Evolutionary conservation across 225 moss, liverwort and hornwort genomes (phyloP), one percentile per base, ranked within the genome.

Genomic region (Lunularia cruciata): DNA sequence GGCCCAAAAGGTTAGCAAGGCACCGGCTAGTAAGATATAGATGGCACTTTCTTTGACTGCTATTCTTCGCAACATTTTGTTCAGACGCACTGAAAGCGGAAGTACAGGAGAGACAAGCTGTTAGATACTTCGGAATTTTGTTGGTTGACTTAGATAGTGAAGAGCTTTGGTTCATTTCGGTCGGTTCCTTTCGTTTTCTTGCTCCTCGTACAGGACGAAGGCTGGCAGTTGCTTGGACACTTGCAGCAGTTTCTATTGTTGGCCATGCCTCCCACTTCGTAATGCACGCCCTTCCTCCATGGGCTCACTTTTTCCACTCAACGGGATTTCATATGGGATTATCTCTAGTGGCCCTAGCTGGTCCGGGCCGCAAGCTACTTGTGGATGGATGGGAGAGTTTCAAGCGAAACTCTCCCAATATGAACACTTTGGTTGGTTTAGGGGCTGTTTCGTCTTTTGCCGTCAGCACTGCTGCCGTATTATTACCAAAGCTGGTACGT

Each of bases 401-500:
- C 26, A 78, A 81, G 80, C 87, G 88, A 76, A 83, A 88, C 54
- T 85, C 91, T 60, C 93, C 93, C 7, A 98, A 98, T 37, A 98
- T 98, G 98, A 98, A 98, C 65, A 98, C 98, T 31, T 88, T 98
- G 78, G 98, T 98, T 43, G 93, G 91, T 74, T 68, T 98, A 38
- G 98, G 98, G 71, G 98, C 98, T 57, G 73, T 98, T 48, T 93
- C 93, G 46, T 86, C 98, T 11, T 92, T 91, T 73, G 82, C 91
- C 79, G 98, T 98, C 69, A 98, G 98, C 81, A 77, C 98, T 70
- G 98, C 89, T 74, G 98, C 98, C 16, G 89, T 87, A 67, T 77
- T 93, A 52, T 67, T 98, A 68, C 98, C 98, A 56, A 93, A 89
- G 77, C 73, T 98, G 98, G 98, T 93, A 85, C 33, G 18, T 26